phyloP scores from a whole-genome alignment of 768 basidiomycete genomes.

The Agaricus subrufescens region DNA sequence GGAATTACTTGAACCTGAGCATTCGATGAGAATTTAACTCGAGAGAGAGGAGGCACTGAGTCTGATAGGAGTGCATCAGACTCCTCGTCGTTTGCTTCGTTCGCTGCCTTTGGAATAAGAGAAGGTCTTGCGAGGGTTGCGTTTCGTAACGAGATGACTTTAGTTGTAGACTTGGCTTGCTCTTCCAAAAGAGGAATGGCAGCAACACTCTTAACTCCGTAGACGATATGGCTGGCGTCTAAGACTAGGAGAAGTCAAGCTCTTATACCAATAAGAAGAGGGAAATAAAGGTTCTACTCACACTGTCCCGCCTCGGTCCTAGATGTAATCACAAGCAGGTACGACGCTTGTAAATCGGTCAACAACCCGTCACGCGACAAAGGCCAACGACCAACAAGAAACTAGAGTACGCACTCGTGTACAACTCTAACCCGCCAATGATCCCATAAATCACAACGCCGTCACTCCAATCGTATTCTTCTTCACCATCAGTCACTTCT shows the following conservation, averaged over 20 bases:
- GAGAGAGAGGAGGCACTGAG: constrained; percentile 20
- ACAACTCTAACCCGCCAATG: constrained; percentile 68
- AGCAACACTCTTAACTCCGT: constrained; percentile 61
- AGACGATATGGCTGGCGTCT: constrained; percentile 55
- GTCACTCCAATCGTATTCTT: constrained; percentile 47
- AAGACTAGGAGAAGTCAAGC: constrained; percentile 44
- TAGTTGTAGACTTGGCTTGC: constrained; percentile 50
- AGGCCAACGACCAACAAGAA: constrained; percentile 6
- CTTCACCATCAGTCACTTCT: constrained; percentile 36
- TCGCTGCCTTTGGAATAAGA: constrained; percentile 26
- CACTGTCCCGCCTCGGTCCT: constrained; percentile 60
- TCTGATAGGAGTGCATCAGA: neutral
- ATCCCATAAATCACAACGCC: constrained; percentile 69
- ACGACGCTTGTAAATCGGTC: constrained; percentile 47
- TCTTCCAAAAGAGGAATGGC: constrained; percentile 71
- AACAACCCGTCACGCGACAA: constrained; percentile 6
- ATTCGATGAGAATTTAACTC: constrained; percentile 51
- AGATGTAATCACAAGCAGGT: constrained; percentile 69
- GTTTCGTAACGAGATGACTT: constrained; percentile 49
- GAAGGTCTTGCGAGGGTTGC: constrained; percentile 40
- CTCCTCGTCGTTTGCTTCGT: constrained; percentile 13
- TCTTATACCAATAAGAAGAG: neutral
- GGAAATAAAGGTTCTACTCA: constrained; percentile 31
- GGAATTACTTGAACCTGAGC: constrained; percentile 42
- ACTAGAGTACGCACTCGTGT: constrained; percentile 47